Conservation (phyloP, 2,329 filamentous ascomycete species). For the Botrytis hyacinthi region DNA sequence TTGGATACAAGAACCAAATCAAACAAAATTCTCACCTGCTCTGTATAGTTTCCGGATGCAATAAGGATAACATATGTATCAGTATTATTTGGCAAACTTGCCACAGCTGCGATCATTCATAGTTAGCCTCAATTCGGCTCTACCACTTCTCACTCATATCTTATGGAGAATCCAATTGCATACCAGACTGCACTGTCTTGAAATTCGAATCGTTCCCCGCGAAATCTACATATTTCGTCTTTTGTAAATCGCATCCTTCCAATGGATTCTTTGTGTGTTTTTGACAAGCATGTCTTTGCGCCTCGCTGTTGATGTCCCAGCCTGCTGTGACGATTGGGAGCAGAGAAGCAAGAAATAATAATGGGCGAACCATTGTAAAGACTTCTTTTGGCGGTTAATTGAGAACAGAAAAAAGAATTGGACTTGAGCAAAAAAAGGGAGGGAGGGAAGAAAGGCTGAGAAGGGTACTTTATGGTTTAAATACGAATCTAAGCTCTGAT, state of each 20-base stretch:
- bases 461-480: not conserved
- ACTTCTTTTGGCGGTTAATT: not conserved
- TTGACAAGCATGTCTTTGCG: constrained; percentile 31
- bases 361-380: constrained; percentile 9
- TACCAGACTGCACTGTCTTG: constrained; percentile 35
- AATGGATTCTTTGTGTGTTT: constrained; percentile 27
- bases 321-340: constrained; percentile 20
- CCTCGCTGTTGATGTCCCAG: constrained; percentile 32
- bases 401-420: not conserved
- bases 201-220: constrained; percentile 25
- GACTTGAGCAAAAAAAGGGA: too few species aligned
- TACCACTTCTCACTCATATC: not conserved
- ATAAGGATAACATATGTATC: constrained; percentile 55
- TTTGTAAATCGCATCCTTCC: constrained; percentile 30
- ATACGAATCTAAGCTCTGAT: not conserved
- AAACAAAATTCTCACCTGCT: constrained; percentile 38
- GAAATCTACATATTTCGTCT: constrained; percentile 30
- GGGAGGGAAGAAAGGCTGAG: not conserved
- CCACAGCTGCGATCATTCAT: constrained; percentile 26
- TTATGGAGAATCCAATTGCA: not conserved
- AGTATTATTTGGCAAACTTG: constrained; percentile 33
- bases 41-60: constrained; percentile 57
- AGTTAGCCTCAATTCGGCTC: constrained; percentile 18
- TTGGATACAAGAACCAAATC: not conserved
- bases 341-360: constrained; percentile 15